Percentiles rank a stretch among this genome's conserved stretches.
phyloP scores from a whole-genome alignment of 225 moss, liverwort and hornwort species.

The Pseudisothecium myosuroides region DNA sequence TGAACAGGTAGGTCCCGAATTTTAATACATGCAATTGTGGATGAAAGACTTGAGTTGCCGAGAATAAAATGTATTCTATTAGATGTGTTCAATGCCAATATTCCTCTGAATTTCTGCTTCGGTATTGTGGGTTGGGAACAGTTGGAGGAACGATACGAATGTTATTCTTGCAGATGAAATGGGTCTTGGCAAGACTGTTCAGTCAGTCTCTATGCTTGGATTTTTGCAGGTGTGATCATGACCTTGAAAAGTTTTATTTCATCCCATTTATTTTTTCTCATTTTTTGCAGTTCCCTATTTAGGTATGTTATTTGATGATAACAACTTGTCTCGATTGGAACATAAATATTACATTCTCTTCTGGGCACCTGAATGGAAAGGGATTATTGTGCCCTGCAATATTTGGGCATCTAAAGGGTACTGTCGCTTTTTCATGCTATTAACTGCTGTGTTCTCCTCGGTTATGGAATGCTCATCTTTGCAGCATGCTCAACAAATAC shows the following conservation, averaged over 20 bases:
- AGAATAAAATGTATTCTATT: neutral
- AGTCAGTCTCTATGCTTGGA: conserved; percentile 98
- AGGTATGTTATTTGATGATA: neutral
- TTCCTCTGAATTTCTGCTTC: neutral
- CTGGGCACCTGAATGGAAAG: neutral
- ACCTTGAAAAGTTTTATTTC: neutral
- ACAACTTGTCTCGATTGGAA: neutral
- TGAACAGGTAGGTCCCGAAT: conserved; percentile 64
- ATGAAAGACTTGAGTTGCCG: neutral
- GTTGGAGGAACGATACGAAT: conserved; percentile 99
- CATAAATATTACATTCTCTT: neutral
- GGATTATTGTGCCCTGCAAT: neutral
- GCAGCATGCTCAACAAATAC: conserved; percentile 97
- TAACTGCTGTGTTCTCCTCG: neutral
- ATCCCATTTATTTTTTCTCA: neutral
- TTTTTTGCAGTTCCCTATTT: neutral
- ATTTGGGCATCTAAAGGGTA: neutral
- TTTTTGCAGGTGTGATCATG: conserved; percentile 74
- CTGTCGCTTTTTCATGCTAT: neutral
- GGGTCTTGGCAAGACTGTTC: conserved; percentile 99
- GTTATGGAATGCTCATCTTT: neutral
- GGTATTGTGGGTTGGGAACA: conserved; percentile 14
- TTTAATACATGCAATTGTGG: neutral
- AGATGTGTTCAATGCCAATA: neutral
- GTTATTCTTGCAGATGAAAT: conserved; percentile 99